Evolutionary conservation across 2,329 filamentous ascomycete species (phyloP).

Genomic region (Clarireedia paspali): DNA sequence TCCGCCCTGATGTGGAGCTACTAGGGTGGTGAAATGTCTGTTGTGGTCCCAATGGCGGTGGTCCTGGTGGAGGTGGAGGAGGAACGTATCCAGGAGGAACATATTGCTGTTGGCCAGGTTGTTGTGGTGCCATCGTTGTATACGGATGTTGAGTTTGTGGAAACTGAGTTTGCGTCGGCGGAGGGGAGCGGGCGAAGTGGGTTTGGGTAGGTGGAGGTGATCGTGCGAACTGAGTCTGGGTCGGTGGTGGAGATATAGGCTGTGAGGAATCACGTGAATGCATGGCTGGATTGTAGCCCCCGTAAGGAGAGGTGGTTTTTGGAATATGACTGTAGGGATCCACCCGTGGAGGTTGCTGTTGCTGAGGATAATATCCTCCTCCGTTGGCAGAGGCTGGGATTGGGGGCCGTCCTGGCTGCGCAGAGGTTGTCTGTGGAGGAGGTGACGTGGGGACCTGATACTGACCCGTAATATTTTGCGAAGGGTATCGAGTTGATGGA

Average conservation of each 20-base stretch:
- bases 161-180: conserved; percentile 43
- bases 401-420: conserved; percentile 34
- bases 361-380: conserved; percentile 20
- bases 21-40: conserved; percentile 39
- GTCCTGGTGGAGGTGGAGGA: conserved; percentile 58
- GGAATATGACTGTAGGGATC: conserved; percentile 22
- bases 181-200: conserved; percentile 38
- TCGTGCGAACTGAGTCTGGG: conserved; percentile 38
- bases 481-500: conserved; percentile 41
- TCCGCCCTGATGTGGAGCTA: conserved; percentile 41
- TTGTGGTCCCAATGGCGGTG: conserved; percentile 43
- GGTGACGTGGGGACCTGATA: conserved; percentile 53
- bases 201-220: conserved; percentile 57
- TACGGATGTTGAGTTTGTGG: conserved; percentile 22
- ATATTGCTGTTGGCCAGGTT: conserved; percentile 34
- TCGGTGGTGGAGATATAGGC: conserved; percentile 32
- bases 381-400: conserved; percentile 36
- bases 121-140: conserved; percentile 28
- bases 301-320: conserved; percentile 40
- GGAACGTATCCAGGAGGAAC: conserved; percentile 59
- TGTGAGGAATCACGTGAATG: conserved; percentile 28
- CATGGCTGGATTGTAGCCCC: conserved; percentile 34
- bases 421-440: conserved; percentile 28
- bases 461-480: conserved; percentile 47
- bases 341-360: conserved; percentile 13